These are phyloP conservation scores for Ascobolus immersus DNA, from an alignment of 495 filamentous ascomycete species.

Conservation along the genomic window DNA sequence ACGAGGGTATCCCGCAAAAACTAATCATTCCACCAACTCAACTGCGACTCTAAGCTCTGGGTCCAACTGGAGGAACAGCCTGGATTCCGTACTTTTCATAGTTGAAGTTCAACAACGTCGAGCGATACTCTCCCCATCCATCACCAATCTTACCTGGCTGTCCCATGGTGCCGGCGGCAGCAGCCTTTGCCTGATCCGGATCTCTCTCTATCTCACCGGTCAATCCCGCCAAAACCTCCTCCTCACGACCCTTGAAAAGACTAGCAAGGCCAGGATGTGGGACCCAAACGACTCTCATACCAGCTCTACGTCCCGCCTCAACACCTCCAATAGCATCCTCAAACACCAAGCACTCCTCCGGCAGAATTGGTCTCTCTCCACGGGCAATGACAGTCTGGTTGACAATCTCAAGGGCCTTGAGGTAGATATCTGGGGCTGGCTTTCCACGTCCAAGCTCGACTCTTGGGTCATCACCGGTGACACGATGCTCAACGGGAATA, in stretches of 20 bases:
- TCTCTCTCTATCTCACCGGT: slow-evolving; percentile 33
- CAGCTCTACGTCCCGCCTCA: slow-evolving; percentile 69
- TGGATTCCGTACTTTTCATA: slow-evolving; percentile 19
- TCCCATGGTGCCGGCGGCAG: slow-evolving; percentile 23
- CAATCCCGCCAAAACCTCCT: slow-evolving; percentile 58
- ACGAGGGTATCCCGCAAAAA: too few species aligned
- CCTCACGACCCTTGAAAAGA: slow-evolving; percentile 50
- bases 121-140: slow-evolving; percentile 14
- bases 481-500: slow-evolving; percentile 40
- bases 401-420: slow-evolving; percentile 61
- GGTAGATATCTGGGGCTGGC: slow-evolving; percentile 82
- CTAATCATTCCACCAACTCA: too few species aligned
- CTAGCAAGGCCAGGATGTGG: slow-evolving; percentile 59
- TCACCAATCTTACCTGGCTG: slow-evolving; percentile 18
- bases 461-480: slow-evolving; percentile 67
- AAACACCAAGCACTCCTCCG: slow-evolving; percentile 84
- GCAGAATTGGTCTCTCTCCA: slow-evolving; percentile 41
- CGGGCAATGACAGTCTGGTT: slow-evolving; percentile 37
- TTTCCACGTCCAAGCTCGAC: slow-evolving; percentile 66
- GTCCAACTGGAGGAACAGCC: too few species aligned
- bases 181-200: slow-evolving; percentile 2
- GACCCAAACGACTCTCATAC: slow-evolving; percentile 86
- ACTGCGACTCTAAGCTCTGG: too few species aligned
- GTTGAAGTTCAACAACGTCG: slow-evolving; percentile 10
- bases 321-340: slow-evolving; percentile 86